Conservation (phyloP, 2,329 filamentous ascomycete genomes). For the Acrocalymma vagum region DNA sequence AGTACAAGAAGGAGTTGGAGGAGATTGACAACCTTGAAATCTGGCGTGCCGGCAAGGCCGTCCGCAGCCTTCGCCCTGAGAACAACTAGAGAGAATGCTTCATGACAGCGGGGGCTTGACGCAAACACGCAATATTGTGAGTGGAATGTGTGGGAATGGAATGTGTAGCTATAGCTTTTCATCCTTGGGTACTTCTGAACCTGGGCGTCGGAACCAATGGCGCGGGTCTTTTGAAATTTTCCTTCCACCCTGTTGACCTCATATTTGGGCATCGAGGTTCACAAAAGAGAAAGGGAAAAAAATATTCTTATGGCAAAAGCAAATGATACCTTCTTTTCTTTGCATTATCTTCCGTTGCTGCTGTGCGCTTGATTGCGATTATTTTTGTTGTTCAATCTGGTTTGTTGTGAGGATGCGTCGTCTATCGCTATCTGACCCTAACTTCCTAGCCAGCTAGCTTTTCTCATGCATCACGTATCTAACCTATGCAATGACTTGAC, state of each 20-base stretch:
- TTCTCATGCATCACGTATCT: too few species aligned
- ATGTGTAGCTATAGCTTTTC: conserved; percentile 37
- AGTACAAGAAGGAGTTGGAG: conserved; percentile 97
- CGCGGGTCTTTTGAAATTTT: too few species aligned
- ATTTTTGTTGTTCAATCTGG: too few species aligned
- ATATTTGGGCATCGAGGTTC: conserved; percentile 8
- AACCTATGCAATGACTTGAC: too few species aligned
- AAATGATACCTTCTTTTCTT: conserved; percentile 25
- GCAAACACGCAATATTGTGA: too few species aligned
- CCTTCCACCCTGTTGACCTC: too few species aligned
- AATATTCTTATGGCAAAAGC: conserved; percentile 16
- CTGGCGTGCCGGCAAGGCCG: conserved; percentile 98
- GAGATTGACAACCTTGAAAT: conserved; percentile 99
- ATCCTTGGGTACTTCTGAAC: conserved; percentile 23
- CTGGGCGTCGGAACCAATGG: conserved; percentile 29
- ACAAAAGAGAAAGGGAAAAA: conserved; percentile 11
- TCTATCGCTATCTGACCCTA: too few species aligned
- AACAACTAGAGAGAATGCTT: conserved; percentile 40
- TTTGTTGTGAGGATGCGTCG: too few species aligned
- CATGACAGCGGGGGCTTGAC: conserved; percentile 3
- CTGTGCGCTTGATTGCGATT: too few species aligned
- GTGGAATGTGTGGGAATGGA: conserved; percentile 10
- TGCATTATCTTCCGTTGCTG: too few species aligned
- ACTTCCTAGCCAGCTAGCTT: too few species aligned
- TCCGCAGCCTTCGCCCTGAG: conserved; percentile 65